Conservation (phyloP, 768 basidiomycete genomes). For the Trametes cinnabarina region DNA sequence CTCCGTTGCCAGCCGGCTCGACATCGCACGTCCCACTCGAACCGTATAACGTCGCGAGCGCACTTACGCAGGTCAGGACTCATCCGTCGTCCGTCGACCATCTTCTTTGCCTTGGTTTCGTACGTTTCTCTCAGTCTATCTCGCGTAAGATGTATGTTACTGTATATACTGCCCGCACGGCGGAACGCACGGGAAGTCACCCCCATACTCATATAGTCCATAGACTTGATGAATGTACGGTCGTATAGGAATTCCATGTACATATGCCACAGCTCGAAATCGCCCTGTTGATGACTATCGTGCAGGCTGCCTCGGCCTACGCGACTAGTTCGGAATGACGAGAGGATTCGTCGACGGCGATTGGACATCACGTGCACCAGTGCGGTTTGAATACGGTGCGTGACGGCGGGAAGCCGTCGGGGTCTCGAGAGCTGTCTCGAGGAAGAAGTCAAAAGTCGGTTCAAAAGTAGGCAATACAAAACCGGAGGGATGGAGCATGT, state of each 20-base stretch:
- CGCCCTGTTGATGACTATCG: no score
- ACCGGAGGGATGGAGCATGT: slow-evolving; percentile 4
- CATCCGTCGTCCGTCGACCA: neutral
- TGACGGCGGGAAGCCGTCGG: neutral
- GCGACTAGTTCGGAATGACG: no score
- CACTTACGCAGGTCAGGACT: neutral
- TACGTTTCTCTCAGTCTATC: neutral
- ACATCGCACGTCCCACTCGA: neutral
- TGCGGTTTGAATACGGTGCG: no score
- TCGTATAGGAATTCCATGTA: neutral
- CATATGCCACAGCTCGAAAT: no score
- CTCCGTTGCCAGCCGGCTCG: neutral
- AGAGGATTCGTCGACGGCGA: no score
- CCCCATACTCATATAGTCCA: no score
- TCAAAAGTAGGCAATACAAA: slow-evolving; percentile 5
- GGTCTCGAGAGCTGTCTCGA: no score
- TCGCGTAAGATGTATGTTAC: slow-evolving; percentile 3
- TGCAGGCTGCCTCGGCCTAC: no score
- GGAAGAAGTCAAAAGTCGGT: no score
- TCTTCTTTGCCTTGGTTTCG: neutral
- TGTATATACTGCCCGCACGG: neutral
- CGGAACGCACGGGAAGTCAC: neutral
- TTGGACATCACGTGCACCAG: no score
- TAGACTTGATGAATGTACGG: neutral
- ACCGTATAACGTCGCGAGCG: neutral